Conservation (phyloP, 2,329 filamentous ascomycete species). For the Endoconidiophora laricicola region DNA sequence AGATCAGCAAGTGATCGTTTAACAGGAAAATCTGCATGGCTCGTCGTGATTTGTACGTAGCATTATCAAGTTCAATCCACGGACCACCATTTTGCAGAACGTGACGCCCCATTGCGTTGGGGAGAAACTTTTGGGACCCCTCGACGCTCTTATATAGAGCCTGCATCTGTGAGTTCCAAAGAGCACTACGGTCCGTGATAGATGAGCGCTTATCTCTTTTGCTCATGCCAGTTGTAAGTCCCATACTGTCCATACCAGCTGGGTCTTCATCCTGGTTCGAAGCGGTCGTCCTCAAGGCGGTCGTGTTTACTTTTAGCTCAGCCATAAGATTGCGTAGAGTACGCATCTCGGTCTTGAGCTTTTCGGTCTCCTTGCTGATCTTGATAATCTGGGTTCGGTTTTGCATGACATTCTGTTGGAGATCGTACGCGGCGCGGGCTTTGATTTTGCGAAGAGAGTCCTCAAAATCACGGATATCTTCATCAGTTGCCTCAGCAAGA, state of each 20-base stretch:
- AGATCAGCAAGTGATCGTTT: slow-evolving; percentile 86
- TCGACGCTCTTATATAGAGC: slow-evolving; percentile 94
- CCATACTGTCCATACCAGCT: slow-evolving; percentile 31
- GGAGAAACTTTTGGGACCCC: slow-evolving; percentile 90
- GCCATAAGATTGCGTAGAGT: slow-evolving; percentile 80
- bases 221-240: slow-evolving; percentile 37
- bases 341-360: slow-evolving; percentile 90
- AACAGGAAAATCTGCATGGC: slow-evolving; percentile 83
- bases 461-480: slow-evolving; percentile 73
- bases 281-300: slow-evolving; percentile 44
- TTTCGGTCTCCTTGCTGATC: slow-evolving; percentile 97
- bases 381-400: slow-evolving; percentile 98
- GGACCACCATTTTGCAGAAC: slow-evolving; percentile 82
- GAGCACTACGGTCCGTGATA: slow-evolving; percentile 50
- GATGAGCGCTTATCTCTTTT: slow-evolving; percentile 78
- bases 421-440: slow-evolving; percentile 58
- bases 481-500: slow-evolving; percentile 70
- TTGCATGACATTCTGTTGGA: slow-evolving; percentile 92
- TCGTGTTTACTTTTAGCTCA: slow-evolving; percentile 69
- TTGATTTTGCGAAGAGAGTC: slow-evolving; percentile 60
- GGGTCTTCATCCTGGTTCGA: slow-evolving; percentile 28
- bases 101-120: slow-evolving; percentile 77
- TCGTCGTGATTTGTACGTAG: slow-evolving; percentile 84
- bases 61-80: slow-evolving; percentile 94
- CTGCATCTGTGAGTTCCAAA: slow-evolving; percentile 57